Evolutionary conservation across 306 rosid genomes (phyloP), one percentile per base, ranked within the genome.

Genomic region (Vigna hirtella): DNA sequence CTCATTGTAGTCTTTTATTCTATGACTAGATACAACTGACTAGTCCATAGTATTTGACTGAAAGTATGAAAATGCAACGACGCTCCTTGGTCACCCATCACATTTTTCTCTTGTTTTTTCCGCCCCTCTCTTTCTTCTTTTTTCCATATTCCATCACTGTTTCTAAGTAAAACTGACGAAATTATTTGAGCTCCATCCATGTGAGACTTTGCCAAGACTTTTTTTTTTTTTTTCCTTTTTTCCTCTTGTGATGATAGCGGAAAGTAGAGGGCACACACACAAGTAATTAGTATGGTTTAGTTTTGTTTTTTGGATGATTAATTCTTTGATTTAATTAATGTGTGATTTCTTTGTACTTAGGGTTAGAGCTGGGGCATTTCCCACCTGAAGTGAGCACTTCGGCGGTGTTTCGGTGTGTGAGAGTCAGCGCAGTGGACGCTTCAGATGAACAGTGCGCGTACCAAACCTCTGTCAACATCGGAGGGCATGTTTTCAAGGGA

Each of bases 401-500:
- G 26, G 99, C 99, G 3, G 80, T 87, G 62, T 96, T 96, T 63
- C 93, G 97, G 20, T 96, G 99, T 69, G 98, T 96, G 32, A 90
- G 76, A 82, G 97, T 96, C 16, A 96, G 92, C 78, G 86, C 97
- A 32, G 82, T 96, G 89, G 96, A 93, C 82, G 90, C 87, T 58
- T 85, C 82, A 8, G 98, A 91, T 11, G 99, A 96, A 18, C 91
- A 92, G 53, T 91, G 84, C 63, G 99, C 97, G 20, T 96, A 93
- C 83, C 98, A 96, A 80, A 91, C 99, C 26, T 93, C 98, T 24
- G 90, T 96, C 15, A 96, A 88, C 86, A 96, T 96, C 66, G 96
- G 96, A 82, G 99, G 99, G 13, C 96, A 90, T 67, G 88, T 93
- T 55, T 96, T 93, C 94, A 96, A 90, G 67, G 99, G 99, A 72